phyloP scores from a whole-genome alignment of 208 protist species.

The Porcisia deanei region DNA sequence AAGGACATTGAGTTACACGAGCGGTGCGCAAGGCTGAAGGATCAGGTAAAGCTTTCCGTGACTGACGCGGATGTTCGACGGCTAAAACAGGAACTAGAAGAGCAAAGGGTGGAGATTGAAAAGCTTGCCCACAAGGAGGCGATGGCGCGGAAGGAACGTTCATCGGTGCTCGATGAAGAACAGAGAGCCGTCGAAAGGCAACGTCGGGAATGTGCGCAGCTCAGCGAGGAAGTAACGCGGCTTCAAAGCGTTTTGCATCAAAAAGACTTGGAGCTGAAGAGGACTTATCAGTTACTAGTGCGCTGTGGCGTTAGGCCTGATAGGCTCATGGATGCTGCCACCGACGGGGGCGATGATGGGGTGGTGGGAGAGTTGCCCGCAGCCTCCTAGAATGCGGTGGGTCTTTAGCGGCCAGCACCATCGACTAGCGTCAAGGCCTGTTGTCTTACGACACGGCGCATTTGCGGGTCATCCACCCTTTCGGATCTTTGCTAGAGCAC shows the following conservation, averaged over 20 bases:
- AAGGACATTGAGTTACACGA: conserved; percentile 64
- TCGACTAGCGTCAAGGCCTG: neutral
- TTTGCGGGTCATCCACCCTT: neutral
- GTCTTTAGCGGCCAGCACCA: neutral
- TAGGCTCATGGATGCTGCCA: neutral
- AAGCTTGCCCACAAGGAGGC: conserved; percentile 18
- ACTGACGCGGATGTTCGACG: conserved; percentile 49
- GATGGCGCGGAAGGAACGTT: conserved; percentile 39
- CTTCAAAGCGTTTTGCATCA: conserved; percentile 46
- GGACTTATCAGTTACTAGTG: conserved; percentile 36
- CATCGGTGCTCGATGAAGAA: conserved; percentile 39
- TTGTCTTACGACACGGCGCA: neutral
- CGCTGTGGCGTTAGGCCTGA: neutral
- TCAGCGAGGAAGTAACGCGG: conserved; percentile 52
- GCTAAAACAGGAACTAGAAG: conserved; percentile 32
- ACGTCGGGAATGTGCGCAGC: conserved; percentile 39
- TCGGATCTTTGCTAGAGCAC: neutral
- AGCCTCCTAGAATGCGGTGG: neutral
- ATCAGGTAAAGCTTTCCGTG: conserved; percentile 55
- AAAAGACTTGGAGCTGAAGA: conserved; percentile 57
- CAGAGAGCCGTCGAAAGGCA: conserved; percentile 33
- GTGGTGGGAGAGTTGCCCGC: neutral
- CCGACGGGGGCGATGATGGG: neutral
- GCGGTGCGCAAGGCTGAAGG: conserved; percentile 52
- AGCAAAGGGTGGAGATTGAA: conserved; percentile 33